A percentile compares a stretch with the other conserved stretches of the same genome.
Conservation (phyloP, 352 stramenopile species). For the Phytophthora hibernalis region DNA sequence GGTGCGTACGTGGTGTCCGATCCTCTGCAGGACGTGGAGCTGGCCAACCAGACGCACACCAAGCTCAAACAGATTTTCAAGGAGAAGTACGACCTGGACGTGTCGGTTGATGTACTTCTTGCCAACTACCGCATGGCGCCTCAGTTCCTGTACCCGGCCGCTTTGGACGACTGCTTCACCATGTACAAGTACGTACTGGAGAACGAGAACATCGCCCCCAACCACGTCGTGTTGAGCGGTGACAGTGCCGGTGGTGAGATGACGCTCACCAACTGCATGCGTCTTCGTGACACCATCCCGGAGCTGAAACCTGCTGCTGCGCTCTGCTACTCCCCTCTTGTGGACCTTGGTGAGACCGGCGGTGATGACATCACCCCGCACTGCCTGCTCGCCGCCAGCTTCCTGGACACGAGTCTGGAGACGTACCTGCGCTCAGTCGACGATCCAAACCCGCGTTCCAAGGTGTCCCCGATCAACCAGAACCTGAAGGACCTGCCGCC, state of each 20-base stretch:
- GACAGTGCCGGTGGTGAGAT: slow-evolving; percentile 58
- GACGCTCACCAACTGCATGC: slow-evolving; percentile 39
- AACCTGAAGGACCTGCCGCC: slow-evolving; percentile 38
- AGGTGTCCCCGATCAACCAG: slow-evolving; percentile 40
- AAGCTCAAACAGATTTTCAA: slow-evolving; percentile 31
- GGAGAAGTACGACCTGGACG: slow-evolving; percentile 23
- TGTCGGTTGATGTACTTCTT: slow-evolving; percentile 50
- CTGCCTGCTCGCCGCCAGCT: slow-evolving; percentile 28
- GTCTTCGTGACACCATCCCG: slow-evolving; percentile 21
- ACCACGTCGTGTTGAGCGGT: slow-evolving; percentile 45
- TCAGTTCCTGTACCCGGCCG: slow-evolving; percentile 42
- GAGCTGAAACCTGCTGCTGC: slow-evolving; percentile 12
- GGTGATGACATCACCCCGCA: slow-evolving; percentile 21
- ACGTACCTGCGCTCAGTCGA: slow-evolving; percentile 20
- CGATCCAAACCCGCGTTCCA: slow-evolving; percentile 2
- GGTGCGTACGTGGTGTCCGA: slow-evolving; percentile 47
- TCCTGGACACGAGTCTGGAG: slow-evolving; percentile 20
- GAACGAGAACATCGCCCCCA: slow-evolving; percentile 27
- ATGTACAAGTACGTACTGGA: slow-evolving; percentile 54
- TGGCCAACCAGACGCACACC: slow-evolving; percentile 31
- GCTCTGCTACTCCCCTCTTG: slow-evolving; percentile 22
- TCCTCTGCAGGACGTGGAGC: slow-evolving; percentile 38
- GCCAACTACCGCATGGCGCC: slow-evolving; percentile 66
- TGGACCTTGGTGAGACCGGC: slow-evolving; percentile 13
- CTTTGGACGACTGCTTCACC: slow-evolving; percentile 45